Evolutionary conservation across 352 stramenopile genomes (phyloP), one percentile per base, ranked within the genome.

Genomic region (Phytophthora pini): DNA sequence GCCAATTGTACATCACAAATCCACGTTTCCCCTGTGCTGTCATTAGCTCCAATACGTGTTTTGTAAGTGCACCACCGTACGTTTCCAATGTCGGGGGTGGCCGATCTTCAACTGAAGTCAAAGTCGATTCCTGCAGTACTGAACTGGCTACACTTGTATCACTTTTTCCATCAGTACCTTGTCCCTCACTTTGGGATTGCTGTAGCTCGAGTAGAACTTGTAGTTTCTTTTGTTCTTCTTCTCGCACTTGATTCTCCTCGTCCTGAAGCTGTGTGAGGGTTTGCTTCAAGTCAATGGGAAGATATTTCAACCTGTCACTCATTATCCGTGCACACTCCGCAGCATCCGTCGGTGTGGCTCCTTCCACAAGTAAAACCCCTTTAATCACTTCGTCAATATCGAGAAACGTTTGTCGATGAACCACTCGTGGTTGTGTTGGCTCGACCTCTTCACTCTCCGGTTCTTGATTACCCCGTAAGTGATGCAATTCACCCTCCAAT

Each of bases 1-100:
- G 68, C 65, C 73, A 88, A 22, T 89, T 89, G 64, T 72, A 88
- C 20, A 92, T 58, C 12, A 92, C 60, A 26, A 86, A 72, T 1
- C 79, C 80, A n/a, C 76, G 66, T 12, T 74, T 76, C 3, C 36
- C 31, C 2, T 62, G 36, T 2, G 53, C 15, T 22, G 32, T 9
- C 65, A 82, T 73, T 12, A 58, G 49, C 15, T 24, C 13, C 3
- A 34, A 49, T 13, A 69, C 34, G 22, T 69, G 27, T 11, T 70
- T 61, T n/a, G 65, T 61, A 9, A 73, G 47, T 22, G 52, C 41
- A 17, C 2, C 29, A 31, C 34, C 52, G 31, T 65, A 70, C 10
- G n/a, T 29, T 49, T 69, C 65, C 10, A 73, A n/a, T 2, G 60
- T 73, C 31, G 51, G 64, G 7, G 47, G n/a, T 45, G 40, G 40